Evolutionary conservation across 108 stramenopile genomes (phyloP).

Genomic region (Stephanodiscus triporus): DNA sequence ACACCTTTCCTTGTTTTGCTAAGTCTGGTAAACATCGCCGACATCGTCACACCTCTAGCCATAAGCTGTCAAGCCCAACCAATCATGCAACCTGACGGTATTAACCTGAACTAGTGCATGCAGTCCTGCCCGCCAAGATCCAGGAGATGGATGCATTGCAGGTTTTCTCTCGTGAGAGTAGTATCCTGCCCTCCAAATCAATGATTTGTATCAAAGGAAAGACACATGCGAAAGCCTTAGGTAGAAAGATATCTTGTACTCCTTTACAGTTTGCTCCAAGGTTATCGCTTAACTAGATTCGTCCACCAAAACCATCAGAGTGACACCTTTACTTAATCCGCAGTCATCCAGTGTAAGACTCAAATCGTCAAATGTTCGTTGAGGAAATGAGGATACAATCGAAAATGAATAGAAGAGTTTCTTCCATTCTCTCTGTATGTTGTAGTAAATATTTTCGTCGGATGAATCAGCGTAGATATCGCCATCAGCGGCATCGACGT

Average conservation of each 20-base stretch:
- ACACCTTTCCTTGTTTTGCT: no score
- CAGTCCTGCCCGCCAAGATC: no score
- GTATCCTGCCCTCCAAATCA: no score
- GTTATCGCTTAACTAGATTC: neutral
- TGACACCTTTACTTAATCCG: constrained; percentile 19
- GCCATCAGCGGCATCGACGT: neutral
- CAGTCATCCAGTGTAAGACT: constrained; percentile 16
- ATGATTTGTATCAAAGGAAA: no score
- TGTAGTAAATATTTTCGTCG: neutral
- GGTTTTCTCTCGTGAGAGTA: no score
- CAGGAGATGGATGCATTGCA: no score
- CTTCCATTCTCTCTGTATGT: constrained; percentile 20
- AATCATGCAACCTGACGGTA: no score
- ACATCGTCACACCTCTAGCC: no score
- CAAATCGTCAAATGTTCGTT: constrained; percentile 23
- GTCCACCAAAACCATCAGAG: constrained; percentile 33
- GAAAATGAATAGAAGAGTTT: constrained; percentile 29
- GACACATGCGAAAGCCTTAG: neutral
- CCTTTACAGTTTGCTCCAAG: neutral
- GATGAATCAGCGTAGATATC: neutral
- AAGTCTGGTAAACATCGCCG: no score
- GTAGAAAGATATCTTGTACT: neutral
- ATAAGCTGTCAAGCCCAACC: no score
- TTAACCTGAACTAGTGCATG: no score
- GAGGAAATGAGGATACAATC: constrained; percentile 24